Evolutionary conservation across 2,329 filamentous ascomycete species (phyloP).

Genomic region (Scedosporium minutisporum): DNA sequence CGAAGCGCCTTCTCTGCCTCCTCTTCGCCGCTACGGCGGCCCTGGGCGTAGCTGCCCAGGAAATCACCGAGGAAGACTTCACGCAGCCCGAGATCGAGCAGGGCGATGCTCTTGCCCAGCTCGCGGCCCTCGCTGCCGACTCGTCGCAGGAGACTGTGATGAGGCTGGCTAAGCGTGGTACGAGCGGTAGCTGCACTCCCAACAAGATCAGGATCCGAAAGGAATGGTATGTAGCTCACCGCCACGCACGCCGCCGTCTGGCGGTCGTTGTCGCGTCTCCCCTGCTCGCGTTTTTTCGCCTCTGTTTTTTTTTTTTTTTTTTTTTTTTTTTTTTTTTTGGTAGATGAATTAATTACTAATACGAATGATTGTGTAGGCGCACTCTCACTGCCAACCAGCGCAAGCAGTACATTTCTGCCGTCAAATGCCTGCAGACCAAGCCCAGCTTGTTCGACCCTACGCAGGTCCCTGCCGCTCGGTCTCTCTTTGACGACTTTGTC

Average conservation of each 20-base stretch:
- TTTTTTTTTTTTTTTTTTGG: too few species aligned
- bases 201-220: background rate
- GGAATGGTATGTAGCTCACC: background rate
- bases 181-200: background rate
- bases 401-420: conserved; percentile 14
- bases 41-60: conserved; percentile 1
- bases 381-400: conserved; percentile 11
- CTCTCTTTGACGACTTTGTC: conserved; percentile 17
- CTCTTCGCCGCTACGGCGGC: conserved; percentile 1
- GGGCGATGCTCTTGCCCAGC: background rate
- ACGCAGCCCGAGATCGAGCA: conserved; percentile 1
- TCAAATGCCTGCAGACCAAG: conserved; percentile 13
- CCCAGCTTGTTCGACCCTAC: conserved; percentile 10
- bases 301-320: too few species aligned
- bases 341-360: too few species aligned
- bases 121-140: background rate
- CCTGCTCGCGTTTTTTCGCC: background rate
- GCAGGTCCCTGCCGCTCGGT: conserved; percentile 11
- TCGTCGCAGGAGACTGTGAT: background rate
- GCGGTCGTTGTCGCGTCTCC: too few species aligned
- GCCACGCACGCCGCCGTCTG: too few species aligned
- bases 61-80: conserved; percentile 1
- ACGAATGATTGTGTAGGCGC: conserved; percentile 8
- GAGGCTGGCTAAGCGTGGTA: background rate
- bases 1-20: conserved; percentile 4